phyloP scores from a whole-genome alignment of 495 filamentous ascomycete species.

The Aspergillus sparsus region DNA sequence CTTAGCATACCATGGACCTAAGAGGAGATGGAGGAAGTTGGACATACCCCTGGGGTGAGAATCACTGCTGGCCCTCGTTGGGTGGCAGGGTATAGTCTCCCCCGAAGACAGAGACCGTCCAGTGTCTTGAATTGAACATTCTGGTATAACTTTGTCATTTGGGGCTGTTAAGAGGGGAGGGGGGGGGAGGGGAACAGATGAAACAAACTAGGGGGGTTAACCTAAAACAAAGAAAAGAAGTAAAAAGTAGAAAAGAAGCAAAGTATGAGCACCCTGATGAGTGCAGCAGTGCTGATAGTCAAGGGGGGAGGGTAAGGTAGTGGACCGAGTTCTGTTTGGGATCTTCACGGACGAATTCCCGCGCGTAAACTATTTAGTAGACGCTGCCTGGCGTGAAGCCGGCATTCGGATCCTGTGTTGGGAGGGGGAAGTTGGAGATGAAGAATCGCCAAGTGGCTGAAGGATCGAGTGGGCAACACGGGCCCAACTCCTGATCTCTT shows the following conservation, averaged over 20 bases:
- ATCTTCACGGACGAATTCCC: background rate
- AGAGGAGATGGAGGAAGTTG: background rate
- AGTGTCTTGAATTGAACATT: slow-evolving; percentile 4
- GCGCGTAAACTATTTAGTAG: background rate
- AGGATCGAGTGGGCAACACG: background rate
- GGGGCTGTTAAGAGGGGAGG: too few relatives aligned
- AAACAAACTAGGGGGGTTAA: too few relatives aligned
- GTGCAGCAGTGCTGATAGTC: background rate
- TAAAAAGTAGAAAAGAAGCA: background rate
- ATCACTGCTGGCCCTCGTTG: slow-evolving; percentile 3
- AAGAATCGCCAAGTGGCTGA: background rate
- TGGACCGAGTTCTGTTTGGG: background rate
- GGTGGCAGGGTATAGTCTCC: background rate
- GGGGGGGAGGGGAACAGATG: background rate
- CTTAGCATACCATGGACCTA: background rate
- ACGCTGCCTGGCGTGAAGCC: background rate
- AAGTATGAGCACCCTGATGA: background rate
- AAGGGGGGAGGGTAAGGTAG: background rate
- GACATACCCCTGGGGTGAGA: background rate
- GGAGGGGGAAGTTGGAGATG: background rate
- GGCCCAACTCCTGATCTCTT: background rate
- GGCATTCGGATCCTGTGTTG: background rate
- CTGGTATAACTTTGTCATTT: background rate
- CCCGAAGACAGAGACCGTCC: background rate
- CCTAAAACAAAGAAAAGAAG: background rate